Conservation (phyloP, 306 rosid genomes). For the Trichosanthes cucumerina region DNA sequence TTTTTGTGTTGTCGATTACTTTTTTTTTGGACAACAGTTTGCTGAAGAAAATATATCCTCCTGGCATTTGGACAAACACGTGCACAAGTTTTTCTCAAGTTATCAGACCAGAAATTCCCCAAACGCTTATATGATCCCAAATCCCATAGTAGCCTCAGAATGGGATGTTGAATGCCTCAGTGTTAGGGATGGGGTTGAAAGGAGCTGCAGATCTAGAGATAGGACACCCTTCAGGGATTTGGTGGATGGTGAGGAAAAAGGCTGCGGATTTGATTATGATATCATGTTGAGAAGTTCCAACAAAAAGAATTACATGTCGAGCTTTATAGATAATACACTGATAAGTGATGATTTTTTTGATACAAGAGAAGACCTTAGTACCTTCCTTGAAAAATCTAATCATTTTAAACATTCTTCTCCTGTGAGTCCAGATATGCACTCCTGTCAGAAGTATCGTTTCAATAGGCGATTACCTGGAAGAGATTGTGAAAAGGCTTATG, state of each 20-base stretch:
- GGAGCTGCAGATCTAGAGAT: constrained; percentile 26
- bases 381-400: constrained; percentile 23
- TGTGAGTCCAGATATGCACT: constrained; percentile 20
- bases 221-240: constrained; percentile 10
- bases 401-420: constrained; percentile 15
- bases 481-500: constrained; percentile 21
- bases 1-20: constrained; percentile 13
- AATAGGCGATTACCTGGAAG: constrained; percentile 16
- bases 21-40: constrained; percentile 11
- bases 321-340: constrained; percentile 23
- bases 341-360: constrained; percentile 25
- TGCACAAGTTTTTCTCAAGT: constrained; percentile 21
- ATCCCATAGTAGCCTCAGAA: constrained; percentile 21
- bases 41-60: constrained; percentile 22
- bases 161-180: constrained; percentile 26
- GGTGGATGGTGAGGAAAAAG: constrained; percentile 25
- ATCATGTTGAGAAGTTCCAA: constrained; percentile 21
- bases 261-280: constrained; percentile 21
- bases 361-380: constrained; percentile 15
- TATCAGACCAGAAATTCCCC: constrained; percentile 25
- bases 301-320: constrained; percentile 22
- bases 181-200: constrained; percentile 25
- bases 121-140: constrained; percentile 19
- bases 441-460: constrained; percentile 27
- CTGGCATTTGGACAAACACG: constrained; percentile 21